These are phyloP conservation scores for Pleurotus eryngii DNA, from an alignment of 768 basidiomycete genomes.

Conservation along the genomic window DNA sequence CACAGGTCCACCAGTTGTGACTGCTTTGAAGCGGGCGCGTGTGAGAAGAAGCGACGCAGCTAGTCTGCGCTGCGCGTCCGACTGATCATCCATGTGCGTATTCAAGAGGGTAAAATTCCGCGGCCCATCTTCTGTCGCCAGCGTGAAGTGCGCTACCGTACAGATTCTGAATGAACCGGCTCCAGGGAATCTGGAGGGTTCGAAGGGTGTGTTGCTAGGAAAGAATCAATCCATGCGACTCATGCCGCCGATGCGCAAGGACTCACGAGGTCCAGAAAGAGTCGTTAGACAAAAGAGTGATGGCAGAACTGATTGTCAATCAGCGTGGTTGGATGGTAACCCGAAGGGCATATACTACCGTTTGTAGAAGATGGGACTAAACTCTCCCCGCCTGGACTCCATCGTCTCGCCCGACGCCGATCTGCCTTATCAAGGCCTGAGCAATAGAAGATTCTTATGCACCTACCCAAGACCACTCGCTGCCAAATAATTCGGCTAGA, in stretches of 20 bases:
- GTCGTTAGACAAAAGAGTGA: conserved; percentile 38
- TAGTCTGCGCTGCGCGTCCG: conserved; percentile 46
- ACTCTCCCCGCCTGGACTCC: conserved; percentile 56
- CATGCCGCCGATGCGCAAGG: not conserved
- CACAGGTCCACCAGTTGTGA: conserved; percentile 35
- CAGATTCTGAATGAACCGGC: conserved; percentile 49
- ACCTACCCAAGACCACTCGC: conserved; percentile 50
- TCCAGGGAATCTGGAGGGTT: conserved; percentile 46
- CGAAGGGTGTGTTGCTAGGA: conserved; percentile 41
- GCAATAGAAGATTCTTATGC: too few relatives aligned
- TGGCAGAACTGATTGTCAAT: conserved; percentile 21
- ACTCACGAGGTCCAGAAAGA: conserved; percentile 57
- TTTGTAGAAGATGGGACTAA: conserved; percentile 60
- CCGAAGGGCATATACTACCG: conserved; percentile 23
- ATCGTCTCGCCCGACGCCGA: conserved; percentile 64
- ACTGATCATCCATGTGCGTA: conserved; percentile 53
- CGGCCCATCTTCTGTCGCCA: conserved; percentile 12
- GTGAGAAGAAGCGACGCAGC: conserved; percentile 50
- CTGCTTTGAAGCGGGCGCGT: conserved; percentile 47
- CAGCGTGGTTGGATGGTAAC: not conserved
- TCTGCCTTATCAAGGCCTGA: conserved; percentile 21
- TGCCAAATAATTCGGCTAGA: conserved; percentile 49
- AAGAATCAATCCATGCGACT: not conserved
- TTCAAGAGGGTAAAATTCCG: conserved; percentile 42
- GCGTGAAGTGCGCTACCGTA: conserved; percentile 38